Conservation (phyloP, 1,284 basidiomycete species). For the Tremellales sp. region DNA sequence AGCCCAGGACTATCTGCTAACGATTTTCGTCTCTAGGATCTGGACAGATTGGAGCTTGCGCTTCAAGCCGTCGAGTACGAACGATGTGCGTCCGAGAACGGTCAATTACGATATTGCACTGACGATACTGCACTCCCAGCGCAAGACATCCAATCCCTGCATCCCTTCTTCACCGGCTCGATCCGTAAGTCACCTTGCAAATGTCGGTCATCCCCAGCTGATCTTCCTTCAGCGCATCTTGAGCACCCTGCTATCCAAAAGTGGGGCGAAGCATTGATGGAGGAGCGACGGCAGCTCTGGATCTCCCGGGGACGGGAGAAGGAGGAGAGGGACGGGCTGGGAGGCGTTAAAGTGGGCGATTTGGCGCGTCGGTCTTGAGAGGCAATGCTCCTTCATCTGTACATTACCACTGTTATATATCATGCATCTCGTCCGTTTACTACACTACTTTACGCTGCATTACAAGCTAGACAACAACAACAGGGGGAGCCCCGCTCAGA, state of each 20-base stretch:
- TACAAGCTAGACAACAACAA: not conserved
- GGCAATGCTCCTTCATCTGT: not conserved
- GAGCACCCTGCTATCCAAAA: constrained; percentile 68
- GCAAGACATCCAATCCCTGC: constrained; percentile 41
- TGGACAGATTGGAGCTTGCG: constrained; percentile 91
- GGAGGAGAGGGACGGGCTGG: constrained; percentile 33
- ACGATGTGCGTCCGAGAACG: constrained; percentile 41
- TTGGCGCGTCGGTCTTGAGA: not conserved
- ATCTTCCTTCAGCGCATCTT: constrained; percentile 48
- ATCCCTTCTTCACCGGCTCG: constrained; percentile 46
- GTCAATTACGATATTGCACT: not conserved
- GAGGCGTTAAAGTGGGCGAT: constrained; percentile 20
- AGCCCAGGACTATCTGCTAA: not conserved
- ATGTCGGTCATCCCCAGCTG: not conserved
- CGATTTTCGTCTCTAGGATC: constrained; percentile 51
- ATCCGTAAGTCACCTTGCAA: constrained; percentile 30
- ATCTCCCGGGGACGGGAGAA: constrained; percentile 34
- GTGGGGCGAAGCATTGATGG: constrained; percentile 67
- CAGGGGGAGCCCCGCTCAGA: constrained; percentile 17
- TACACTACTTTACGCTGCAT: not conserved
- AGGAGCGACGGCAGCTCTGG: constrained; percentile 53
- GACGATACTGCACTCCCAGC: constrained; percentile 23
- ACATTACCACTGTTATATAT: not conserved
- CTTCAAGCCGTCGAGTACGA: constrained; percentile 59
- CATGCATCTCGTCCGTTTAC: not conserved